Base-by-base conservation (phyloP, 192 early-diverging fungal genomes). In the Backusella australiensis region DNA sequence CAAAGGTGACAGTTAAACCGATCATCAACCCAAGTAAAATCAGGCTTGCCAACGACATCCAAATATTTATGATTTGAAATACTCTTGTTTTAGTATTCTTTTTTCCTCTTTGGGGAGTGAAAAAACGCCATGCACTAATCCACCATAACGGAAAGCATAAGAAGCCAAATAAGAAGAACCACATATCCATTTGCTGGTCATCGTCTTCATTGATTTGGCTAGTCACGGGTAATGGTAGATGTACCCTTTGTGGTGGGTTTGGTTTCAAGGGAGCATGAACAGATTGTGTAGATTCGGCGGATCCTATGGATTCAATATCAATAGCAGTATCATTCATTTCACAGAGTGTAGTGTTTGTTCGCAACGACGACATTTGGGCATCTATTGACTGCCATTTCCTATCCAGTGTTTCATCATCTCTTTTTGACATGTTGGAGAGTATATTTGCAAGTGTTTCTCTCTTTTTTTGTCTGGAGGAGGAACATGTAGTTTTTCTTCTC, bases 91-190 rank as follows among this genome's bases (percentile, higher is more conserved):
- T 32, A 32, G 32, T 32, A 32, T 32, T 32, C 32, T 32, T 35
- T 65, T 76, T 70, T 7, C 32, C 53, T 21, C n/a, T 32, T 6
- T 53, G 8, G 2, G 11, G 9, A 34, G 49, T 39, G 1, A 69
- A 21, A 17, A 56, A 34, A 34, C 32, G 49, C 26, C 70, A 77
- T 15, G 76, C 76, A 6, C 76, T 70, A 42, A 77, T 67, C 76
- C 76, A 77, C 76, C 76, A 77, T 15, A 70, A 34, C 14, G 76
- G 76, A 12, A 77, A 77, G 15, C 36, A 23, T 46, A 77, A 21
- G 46, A 77, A 77, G 7, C 76, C 76, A 77, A 77, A 77, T n/a
- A 77, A 49, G 21, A 77, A 77, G 5, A 77, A 42, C 19, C 41
- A n/a, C 19, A 29, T 72, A 34, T 52, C 71, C 29, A 53, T 72